A percentile compares a stretch with the other conserved stretches of the same genome.
Evolutionary conservation across 1,139 yeast genomes (phyloP).

Genomic region (Wickerhamomyces sp.): DNA sequence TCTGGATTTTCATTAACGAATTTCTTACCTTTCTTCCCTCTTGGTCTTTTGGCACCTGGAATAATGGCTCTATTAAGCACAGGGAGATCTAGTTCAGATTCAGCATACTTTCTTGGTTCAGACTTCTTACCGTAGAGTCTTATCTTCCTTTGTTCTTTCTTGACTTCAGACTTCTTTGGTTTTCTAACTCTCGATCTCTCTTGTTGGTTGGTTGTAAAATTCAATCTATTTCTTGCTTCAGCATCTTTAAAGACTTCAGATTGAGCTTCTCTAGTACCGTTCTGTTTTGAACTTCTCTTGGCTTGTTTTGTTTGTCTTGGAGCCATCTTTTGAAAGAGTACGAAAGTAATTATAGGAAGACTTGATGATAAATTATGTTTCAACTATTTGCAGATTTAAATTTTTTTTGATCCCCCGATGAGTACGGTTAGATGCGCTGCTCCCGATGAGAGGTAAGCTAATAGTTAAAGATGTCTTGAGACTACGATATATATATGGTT

Average conservation of each 20-base stretch:
- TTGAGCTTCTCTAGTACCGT: slow-evolving; percentile 50
- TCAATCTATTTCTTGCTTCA: slow-evolving; percentile 60
- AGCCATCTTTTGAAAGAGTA: slow-evolving; percentile 38
- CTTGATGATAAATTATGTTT: not conserved
- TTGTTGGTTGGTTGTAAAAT: slow-evolving; percentile 56
- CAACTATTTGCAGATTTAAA: not conserved
- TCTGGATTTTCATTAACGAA: slow-evolving; percentile 60
- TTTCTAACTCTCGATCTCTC: slow-evolving; percentile 53
- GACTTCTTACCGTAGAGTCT: slow-evolving; percentile 69
- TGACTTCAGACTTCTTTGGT: slow-evolving; percentile 47
- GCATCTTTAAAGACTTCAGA: slow-evolving; percentile 65
- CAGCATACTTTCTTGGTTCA: slow-evolving; percentile 55
- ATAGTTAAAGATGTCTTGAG: not conserved
- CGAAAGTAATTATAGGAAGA: not conserved
- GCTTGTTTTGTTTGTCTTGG: slow-evolving; percentile 55
- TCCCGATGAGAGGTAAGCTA: too few species aligned
- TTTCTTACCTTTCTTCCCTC: slow-evolving; percentile 91
- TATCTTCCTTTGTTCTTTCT: slow-evolving; percentile 60
- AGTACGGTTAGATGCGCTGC: not conserved
- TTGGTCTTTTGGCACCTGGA: slow-evolving; percentile 75
- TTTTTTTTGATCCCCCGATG: not conserved
- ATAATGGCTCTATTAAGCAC: slow-evolving; percentile 73
- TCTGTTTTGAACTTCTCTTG: slow-evolving; percentile 48
- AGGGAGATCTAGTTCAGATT: slow-evolving; percentile 76
- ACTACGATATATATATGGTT: not conserved